These are phyloP conservation scores for Fomitopsis pulvina DNA, from an alignment of 768 basidiomycete species.

Conservation along the genomic window DNA sequence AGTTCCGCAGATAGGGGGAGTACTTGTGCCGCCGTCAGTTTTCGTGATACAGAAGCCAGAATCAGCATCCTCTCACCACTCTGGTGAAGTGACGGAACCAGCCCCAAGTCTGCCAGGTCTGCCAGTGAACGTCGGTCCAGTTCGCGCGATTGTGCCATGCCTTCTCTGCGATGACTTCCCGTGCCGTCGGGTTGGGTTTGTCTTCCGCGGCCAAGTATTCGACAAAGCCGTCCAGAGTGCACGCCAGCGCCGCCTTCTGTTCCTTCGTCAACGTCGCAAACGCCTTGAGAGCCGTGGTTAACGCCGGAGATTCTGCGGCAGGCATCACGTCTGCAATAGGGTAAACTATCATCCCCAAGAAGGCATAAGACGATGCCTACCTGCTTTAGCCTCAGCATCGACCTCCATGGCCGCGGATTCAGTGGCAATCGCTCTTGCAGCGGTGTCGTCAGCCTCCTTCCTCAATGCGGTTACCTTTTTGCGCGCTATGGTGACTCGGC, in stretches of 20 bases:
- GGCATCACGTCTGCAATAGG: conserved; percentile 34
- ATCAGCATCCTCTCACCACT: conserved; percentile 41
- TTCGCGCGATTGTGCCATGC: conserved; percentile 65
- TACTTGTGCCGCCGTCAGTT: conserved; percentile 40
- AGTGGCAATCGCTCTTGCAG: conserved; percentile 68
- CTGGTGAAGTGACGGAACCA: conserved; percentile 91
- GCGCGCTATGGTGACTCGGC: conserved; percentile 73
- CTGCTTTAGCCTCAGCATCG: conserved; percentile 66
- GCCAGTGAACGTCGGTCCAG: conserved; percentile 76
- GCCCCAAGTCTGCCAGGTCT: conserved; percentile 81
- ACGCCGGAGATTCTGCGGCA: conserved; percentile 53
- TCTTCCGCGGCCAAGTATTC: conserved; percentile 44
- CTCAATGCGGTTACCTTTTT: conserved; percentile 66
- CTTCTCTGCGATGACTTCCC: conserved; percentile 52
- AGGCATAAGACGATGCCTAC: conserved; percentile 27
- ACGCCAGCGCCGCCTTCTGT: conserved; percentile 65
- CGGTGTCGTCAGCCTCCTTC: conserved; percentile 85
- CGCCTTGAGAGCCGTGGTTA: conserved; percentile 70
- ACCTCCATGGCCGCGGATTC: conserved; percentile 51
- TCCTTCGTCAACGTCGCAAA: conserved; percentile 68
- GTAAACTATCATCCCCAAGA: neutral
- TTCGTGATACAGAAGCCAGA: neutral
- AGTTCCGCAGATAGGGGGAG: conserved; percentile 71
- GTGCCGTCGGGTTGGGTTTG: conserved; percentile 44
- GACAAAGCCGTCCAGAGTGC: conserved; percentile 74